These are phyloP conservation scores for Picea glauca DNA, from an alignment of 75 land plant species.

Conservation along the genomic window DNA sequence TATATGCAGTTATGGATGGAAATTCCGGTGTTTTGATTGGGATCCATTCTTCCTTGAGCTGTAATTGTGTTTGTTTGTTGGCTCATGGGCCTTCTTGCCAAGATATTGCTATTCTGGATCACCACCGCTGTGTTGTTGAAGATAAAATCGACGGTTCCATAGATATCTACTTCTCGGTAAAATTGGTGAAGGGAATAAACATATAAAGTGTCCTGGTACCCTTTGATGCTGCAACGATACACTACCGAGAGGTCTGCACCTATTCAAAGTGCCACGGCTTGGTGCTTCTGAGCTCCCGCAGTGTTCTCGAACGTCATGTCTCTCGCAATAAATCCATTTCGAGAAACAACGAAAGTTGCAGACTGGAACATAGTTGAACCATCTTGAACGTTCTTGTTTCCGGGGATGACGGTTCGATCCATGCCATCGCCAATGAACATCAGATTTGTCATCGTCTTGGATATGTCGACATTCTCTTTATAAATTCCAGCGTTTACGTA, in stretches of 20 bases:
- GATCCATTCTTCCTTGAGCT: conserved; percentile 14
- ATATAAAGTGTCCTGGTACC: conserved; percentile 28
- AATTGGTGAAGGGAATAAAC: conserved; percentile 12
- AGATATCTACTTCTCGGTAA: conserved; percentile 7
- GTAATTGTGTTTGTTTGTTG: conserved; percentile 11
- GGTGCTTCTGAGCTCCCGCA: conserved; percentile 32
- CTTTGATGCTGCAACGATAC: conserved; percentile 24
- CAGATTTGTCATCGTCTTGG: conserved; percentile 26
- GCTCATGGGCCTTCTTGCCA: conserved; percentile 3
- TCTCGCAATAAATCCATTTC: conserved; percentile 15
- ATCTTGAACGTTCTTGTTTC: conserved; percentile 21
- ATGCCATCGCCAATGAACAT: conserved; percentile 62
- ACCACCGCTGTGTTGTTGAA: conserved; percentile 14
- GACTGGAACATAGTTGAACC: conserved; percentile 18
- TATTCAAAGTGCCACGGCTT: conserved; percentile 37
- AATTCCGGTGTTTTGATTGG: too few relatives aligned
- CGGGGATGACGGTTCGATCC: conserved; percentile 41
- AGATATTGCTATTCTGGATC: conserved; percentile 8
- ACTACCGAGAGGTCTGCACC: conserved; percentile 22
- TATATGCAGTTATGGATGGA: too few relatives aligned
- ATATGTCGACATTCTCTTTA: conserved; percentile 38
- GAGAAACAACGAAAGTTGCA: background rate
- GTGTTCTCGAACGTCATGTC: too few relatives aligned
- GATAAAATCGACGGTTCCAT: conserved; percentile 15
- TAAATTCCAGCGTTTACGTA: conserved; percentile 58